Percentiles rank a stretch among this genome's conserved stretches.
Evolutionary conservation across 805 yeast genomes (phyloP).

Genomic region (Alloascoidea hylecoeti): DNA sequence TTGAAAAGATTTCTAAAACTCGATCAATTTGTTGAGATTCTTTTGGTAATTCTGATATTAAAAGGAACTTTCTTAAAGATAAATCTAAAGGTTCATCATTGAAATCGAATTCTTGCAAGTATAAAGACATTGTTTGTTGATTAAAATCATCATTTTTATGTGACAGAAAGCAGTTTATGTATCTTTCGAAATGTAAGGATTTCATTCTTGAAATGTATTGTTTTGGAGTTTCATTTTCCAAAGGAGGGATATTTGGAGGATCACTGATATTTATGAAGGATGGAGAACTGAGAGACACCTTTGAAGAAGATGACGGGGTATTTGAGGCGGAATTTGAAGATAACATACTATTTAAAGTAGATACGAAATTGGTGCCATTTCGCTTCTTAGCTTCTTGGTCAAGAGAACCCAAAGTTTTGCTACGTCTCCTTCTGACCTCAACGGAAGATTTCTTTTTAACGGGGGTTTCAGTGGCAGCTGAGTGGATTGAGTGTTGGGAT

Average conservation of each 20-base stretch:
- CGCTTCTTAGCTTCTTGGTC: too few relatives aligned
- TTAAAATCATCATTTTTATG: slow-evolving; percentile 15
- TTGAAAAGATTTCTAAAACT: slow-evolving; percentile 41
- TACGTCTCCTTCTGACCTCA: too few relatives aligned
- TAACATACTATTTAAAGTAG: too few relatives aligned
- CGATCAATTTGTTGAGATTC: slow-evolving; percentile 73
- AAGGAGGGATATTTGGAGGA: too few relatives aligned
- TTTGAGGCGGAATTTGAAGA: too few relatives aligned
- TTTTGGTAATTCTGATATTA: slow-evolving; percentile 45
- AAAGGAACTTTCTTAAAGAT: slow-evolving; percentile 43
- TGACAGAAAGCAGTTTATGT: slow-evolving; percentile 16
- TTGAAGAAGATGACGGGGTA: too few relatives aligned
- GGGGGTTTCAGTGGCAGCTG: too few relatives aligned
- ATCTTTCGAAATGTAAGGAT: slow-evolving; percentile 8
- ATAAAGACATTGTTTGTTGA: slow-evolving; percentile 14
- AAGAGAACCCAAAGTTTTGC: neutral
- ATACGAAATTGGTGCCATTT: too few relatives aligned
- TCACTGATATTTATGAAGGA: too few relatives aligned
- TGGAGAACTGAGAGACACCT: too few relatives aligned
- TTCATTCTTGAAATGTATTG: slow-evolving; percentile 18
- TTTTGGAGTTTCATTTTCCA: slow-evolving; percentile 16
- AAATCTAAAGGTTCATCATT: slow-evolving; percentile 46
- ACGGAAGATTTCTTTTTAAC: too few relatives aligned
- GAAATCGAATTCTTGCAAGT: slow-evolving; percentile 30
- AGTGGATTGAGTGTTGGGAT: too few relatives aligned